Base-by-base conservation (phyloP, 495 filamentous ascomycete species). In the Xylaria longipes region DNA sequence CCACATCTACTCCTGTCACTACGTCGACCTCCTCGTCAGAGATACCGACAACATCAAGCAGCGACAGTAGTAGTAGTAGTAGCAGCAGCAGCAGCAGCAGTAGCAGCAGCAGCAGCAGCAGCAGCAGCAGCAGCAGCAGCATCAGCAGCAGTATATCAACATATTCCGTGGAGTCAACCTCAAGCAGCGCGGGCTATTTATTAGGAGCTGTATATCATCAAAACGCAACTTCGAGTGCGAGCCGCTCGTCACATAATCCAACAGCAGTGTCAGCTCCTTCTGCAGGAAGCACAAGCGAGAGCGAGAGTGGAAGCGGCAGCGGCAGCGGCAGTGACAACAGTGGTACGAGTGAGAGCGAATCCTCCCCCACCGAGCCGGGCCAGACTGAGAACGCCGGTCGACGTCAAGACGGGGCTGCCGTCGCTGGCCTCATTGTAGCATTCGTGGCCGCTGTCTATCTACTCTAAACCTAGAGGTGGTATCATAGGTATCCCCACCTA, bases 341-440 rank as follows among this genome's bases (percentile, higher is more conserved):
- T 5, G 27, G 39, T 52, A 20, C 17, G 33, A 63, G 52, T 45
- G 46, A 29, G 29, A 71, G 50, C 12, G 77, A 70, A 45, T 54
- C 76, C 25, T 41, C 74, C 20, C 58, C 77, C 25, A 67, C 61
- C 7, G 73, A 79, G 8, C 46, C 74, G 45, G 74, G 56, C 20
- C 79, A 75, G 65, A 83, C 80, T 68, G 83, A 84, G 74, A 83
- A 76, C 25, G 79, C 74, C 9, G 79, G 76, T 0, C 76, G 76
- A 22, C 71, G 75, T 58, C 79, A 84, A 68, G 78, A 81, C 22
- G 80, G 81, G 15, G 76, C 82, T 37, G 83, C 84, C 56, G 77
- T 85, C 25, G 83, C 83, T 20, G 83, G 83, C 25, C 74, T 87
- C 35, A 77, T 87, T 33, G 81, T 87, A 20, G 84, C 84, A 62